Percentiles rank a stretch among this genome's conserved stretches.
Evolutionary conservation across 1,284 basidiomycete species (phyloP).

Genomic region (Bondarzewia mesenterica): DNA sequence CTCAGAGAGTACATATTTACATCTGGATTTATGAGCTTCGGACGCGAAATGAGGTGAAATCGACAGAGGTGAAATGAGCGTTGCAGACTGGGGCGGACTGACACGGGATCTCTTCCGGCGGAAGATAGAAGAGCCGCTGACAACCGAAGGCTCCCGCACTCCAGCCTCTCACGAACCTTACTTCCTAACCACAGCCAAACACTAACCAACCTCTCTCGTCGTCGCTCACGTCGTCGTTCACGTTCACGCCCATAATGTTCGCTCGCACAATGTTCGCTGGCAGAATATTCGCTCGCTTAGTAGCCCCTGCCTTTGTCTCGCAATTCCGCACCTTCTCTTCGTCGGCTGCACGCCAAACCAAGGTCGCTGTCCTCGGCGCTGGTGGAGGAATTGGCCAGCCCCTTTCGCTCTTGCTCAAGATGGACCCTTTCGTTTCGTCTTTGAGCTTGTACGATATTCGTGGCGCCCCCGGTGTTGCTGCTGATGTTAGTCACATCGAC

Average conservation of each 20-base stretch:
- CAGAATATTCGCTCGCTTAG: slow-evolving; percentile 31
- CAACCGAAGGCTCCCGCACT: neutral
- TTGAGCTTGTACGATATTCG: slow-evolving; percentile 87
- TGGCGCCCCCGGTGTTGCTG: slow-evolving; percentile 87
- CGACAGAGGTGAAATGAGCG: too few species aligned
- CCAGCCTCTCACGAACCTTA: neutral
- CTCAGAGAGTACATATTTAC: too few species aligned
- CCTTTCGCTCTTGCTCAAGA: slow-evolving; percentile 83
- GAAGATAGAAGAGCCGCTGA: neutral
- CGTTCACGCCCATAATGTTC: neutral
- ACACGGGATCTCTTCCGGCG: too few species aligned
- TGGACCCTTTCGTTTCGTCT: slow-evolving; percentile 72
- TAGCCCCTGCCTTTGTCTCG: slow-evolving; percentile 38
- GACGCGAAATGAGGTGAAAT: too few species aligned
- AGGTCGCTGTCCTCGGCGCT: slow-evolving; percentile 88
- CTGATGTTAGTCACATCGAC: slow-evolving; percentile 92
- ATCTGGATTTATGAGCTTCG: too few species aligned
- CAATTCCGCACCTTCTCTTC: slow-evolving; percentile 71
- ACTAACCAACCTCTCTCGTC: neutral
- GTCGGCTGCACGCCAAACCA: slow-evolving; percentile 62
- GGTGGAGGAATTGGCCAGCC: slow-evolving; percentile 92
- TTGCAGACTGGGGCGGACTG: too few species aligned
- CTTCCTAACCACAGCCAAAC: slow-evolving; percentile 2
- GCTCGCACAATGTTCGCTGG: too few species aligned
- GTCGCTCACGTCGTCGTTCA: neutral